Percentiles rank a stretch among this genome's conserved stretches.
Conservation (phyloP, 1,284 basidiomycete genomes). For the Athelia psychrophila region DNA sequence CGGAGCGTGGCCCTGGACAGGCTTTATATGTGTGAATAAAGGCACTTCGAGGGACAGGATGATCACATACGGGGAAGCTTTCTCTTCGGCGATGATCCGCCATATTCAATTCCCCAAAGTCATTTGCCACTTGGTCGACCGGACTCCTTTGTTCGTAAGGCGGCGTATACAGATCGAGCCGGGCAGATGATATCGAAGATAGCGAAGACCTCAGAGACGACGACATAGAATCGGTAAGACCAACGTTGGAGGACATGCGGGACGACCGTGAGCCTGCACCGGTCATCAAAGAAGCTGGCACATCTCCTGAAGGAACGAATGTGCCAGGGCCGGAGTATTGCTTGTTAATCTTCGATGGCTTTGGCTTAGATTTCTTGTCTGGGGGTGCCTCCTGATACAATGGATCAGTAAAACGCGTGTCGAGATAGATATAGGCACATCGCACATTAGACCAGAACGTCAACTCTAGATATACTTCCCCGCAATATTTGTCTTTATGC, state of each 20-base stretch:
- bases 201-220: conserved; percentile 55
- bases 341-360: conserved; percentile 46
- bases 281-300: conserved; percentile 22
- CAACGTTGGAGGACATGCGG: conserved; percentile 33
- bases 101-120: conserved; percentile 67
- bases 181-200: conserved; percentile 56
- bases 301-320: conserved; percentile 58
- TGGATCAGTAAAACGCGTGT: conserved; percentile 7
- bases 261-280: conserved; percentile 31
- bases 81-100: conserved; percentile 49
- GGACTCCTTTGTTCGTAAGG: conserved; percentile 55
- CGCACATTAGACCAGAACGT: conserved; percentile 95
- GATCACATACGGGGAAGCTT: conserved; percentile 58
- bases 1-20: conserved; percentile 22
- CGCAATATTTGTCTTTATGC: conserved; percentile 90
- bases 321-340: conserved; percentile 76
- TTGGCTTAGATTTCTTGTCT: conserved; percentile 59
- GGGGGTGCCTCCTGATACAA: conserved; percentile 64
- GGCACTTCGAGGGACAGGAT: conserved; percentile 1
- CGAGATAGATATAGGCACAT: conserved; percentile 17
- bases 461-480: conserved; percentile 91
- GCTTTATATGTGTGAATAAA: conserved; percentile 8
- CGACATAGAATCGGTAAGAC: conserved; percentile 53
- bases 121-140: conserved; percentile 53
- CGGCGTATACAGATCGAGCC: conserved; percentile 70